phyloP scores from a whole-genome alignment of 345 rosid genomes.

The Ailanthus altissimus region DNA sequence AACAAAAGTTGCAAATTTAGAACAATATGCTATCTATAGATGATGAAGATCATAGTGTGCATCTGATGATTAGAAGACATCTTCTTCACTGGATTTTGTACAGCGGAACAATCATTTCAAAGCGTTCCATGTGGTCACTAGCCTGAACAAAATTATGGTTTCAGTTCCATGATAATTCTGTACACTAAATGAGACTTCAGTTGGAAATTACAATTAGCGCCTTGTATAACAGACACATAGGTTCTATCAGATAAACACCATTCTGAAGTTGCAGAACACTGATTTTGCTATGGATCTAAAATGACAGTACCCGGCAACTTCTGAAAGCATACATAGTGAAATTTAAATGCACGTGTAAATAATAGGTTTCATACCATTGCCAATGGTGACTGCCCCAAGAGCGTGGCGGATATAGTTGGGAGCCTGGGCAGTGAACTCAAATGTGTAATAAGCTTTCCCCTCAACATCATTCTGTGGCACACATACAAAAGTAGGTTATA shows the following conservation, averaged over 20 bases:
- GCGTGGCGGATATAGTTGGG: conserved; percentile 94
- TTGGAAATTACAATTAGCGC: background rate
- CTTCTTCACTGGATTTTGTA: background rate
- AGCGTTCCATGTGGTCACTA: no score
- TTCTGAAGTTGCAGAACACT: background rate
- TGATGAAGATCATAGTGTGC: background rate
- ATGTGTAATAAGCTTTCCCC: conserved; percentile 73
- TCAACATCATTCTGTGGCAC: conserved; percentile 69
- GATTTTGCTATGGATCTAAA: background rate
- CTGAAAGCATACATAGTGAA: background rate
- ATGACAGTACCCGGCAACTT: background rate
- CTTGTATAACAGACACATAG: background rate
- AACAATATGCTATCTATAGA: background rate
- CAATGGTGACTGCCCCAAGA: conserved; percentile 63
- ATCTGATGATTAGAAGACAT: background rate
- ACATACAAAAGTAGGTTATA: conserved; percentile 15
- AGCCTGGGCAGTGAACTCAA: conserved; percentile 82
- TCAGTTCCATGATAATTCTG: background rate
- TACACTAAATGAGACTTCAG: background rate
- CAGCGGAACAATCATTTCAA: no score
- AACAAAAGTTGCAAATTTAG: background rate
- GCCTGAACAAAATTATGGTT: no score
- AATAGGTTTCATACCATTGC: conserved; percentile 57
- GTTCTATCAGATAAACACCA: background rate
- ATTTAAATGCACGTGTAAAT: background rate